Conservation (phyloP, 441 rosid species). For the Erodium chrysanthum region DNA sequence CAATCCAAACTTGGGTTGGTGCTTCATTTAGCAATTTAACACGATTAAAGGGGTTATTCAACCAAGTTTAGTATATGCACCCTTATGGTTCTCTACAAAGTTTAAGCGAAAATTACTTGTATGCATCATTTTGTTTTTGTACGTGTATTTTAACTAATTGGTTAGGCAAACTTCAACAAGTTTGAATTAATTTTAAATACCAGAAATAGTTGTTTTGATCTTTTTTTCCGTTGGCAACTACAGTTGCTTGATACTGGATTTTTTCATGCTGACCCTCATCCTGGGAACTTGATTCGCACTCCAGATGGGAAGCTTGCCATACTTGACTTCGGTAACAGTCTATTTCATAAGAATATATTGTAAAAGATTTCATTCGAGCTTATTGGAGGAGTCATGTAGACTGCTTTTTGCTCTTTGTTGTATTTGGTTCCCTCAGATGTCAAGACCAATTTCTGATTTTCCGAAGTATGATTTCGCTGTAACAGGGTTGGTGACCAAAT, state of each 20-base stretch:
- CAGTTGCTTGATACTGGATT: slow-evolving; percentile 95
- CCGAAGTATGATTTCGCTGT: slow-evolving; percentile 17
- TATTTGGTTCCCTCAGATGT: neutral
- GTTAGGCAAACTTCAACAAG: neutral
- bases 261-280: slow-evolving; percentile 99
- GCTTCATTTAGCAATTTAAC: neutral
- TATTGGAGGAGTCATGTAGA: slow-evolving; percentile 10
- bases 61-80: neutral
- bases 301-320: slow-evolving; percentile 95
- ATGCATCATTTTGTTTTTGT: neutral
- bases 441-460: slow-evolving; percentile 16
- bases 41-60: neutral
- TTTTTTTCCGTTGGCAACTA: slow-evolving; percentile 16
- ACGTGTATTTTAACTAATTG: neutral
- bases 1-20: neutral
- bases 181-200: neutral
- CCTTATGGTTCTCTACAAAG: neutral
- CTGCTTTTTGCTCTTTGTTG: neutral
- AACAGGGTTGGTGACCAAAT: slow-evolving; percentile 80
- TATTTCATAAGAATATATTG: slow-evolving; percentile 13
- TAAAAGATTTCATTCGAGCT: slow-evolving; percentile 15
- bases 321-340: slow-evolving; percentile 80
- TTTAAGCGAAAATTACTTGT: neutral
- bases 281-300: slow-evolving; percentile 94
- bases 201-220: slow-evolving; percentile 6